A percentile compares a stretch with the other conserved stretches of the same genome.
These are phyloP conservation scores for Heliamphora pulchella DNA, from an alignment of 179 eudicot genomes.

Conservation along the genomic window DNA sequence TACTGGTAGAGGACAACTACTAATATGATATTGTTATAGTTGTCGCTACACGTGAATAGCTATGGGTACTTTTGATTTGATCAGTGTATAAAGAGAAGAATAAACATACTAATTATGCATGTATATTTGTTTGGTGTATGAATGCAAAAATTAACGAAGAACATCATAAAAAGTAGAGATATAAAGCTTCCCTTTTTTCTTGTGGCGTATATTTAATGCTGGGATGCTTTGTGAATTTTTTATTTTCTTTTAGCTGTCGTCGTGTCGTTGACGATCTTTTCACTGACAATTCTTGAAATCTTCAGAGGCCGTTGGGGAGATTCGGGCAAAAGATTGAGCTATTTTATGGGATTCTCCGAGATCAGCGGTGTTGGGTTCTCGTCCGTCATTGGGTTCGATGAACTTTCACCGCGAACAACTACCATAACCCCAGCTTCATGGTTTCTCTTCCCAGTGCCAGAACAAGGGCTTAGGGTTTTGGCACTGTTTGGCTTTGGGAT, in stretches of 20 bases:
- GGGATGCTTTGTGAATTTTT: neutral
- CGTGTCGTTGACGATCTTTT: conserved; percentile 18
- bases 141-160: too few relatives aligned
- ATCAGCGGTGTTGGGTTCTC: conserved; percentile 14
- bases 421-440: neutral
- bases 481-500: neutral
- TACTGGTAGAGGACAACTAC: too few relatives aligned
- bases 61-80: too few relatives aligned
- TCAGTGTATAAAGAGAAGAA: too few relatives aligned
- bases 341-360: conserved; percentile 13
- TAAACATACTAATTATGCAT: too few relatives aligned
- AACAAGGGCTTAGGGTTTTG: conserved; percentile 11
- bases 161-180: too few relatives aligned
- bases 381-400: conserved; percentile 13
- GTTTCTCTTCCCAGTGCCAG: neutral
- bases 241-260: conserved; percentile 18
- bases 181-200: too few relatives aligned
- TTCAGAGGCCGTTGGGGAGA: conserved; percentile 48
- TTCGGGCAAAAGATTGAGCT: conserved; percentile 25
- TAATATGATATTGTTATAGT: too few relatives aligned
- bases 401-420: conserved; percentile 1
- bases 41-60: too few relatives aligned
- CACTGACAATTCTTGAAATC: conserved; percentile 30
- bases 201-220: too few relatives aligned
- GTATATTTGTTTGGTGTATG: too few relatives aligned